Evolutionary conservation across 2,329 filamentous ascomycete species (phyloP), one percentile per base, ranked within the genome.

Genomic region (Dendrostoma leiphaemia): DNA sequence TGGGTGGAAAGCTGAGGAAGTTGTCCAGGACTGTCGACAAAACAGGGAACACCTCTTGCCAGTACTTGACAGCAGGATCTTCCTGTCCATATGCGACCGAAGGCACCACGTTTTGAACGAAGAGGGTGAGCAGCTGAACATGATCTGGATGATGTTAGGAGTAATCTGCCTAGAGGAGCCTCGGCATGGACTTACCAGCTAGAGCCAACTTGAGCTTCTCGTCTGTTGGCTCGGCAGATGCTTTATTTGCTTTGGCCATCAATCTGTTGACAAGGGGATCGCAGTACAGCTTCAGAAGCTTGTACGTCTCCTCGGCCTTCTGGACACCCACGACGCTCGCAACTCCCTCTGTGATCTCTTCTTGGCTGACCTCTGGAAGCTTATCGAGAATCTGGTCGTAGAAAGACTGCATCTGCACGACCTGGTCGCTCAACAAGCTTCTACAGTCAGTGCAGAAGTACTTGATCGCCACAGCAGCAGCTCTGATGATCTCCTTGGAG

Each of bases 381-480:
- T 88, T 89, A 69, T 96, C 90, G 34, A 97, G 80, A 44, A 96
- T 88, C 60, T 89, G 86, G 65, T 96, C 85, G 69, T 97, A 99
- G 69, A 99, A 99, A 3, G 85, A 82, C 70, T 99, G 94, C 15
- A 99, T 79, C 64, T 96, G 90, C 8, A 86, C 71, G 32, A 96
- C 90, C 68, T 96, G 92, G 5, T 82, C 85, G 61, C 90, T 89
- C 23, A 99, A 81, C 32, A 96, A 79, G 65, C 91, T 85, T 62
- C 89, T 91, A 76, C 94, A 99, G 72, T 99, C 94, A 13, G 88
- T 91, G 67, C 95, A 97, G 72, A 99, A 92, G 76, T 94, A 99
- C 65, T 95, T 96, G 76, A 99, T 92, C 2, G 94, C 89, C 70
- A 97, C 84, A 6, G 94, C 94, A 17, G 94, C 90, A 19, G 93